phyloP scores from a whole-genome alignment of 768 basidiomycete genomes.

The Gymnopilus dilepis region DNA sequence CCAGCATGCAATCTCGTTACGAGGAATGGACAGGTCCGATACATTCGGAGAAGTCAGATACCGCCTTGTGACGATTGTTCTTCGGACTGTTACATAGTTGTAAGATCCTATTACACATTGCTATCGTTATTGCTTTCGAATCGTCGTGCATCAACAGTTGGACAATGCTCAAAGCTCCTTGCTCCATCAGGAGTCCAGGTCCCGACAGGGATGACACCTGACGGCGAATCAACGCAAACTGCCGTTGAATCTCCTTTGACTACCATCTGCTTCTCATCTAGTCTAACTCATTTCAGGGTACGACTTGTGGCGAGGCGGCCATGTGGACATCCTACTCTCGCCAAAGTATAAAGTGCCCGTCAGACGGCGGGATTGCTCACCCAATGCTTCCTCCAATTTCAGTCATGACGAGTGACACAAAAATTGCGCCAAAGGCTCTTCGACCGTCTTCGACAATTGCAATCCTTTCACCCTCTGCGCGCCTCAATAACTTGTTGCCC shows the following conservation, averaged over 20 bases:
- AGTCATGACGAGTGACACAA: neutral
- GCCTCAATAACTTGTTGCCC: conserved; percentile 2
- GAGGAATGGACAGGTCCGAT: conserved; percentile 1
- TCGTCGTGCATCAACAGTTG: neutral
- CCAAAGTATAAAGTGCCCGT: neutral
- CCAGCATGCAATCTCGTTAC: neutral
- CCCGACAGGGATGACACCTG: too few relatives aligned
- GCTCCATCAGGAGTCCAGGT: too few relatives aligned
- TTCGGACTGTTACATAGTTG: neutral
- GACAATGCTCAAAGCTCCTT: too few relatives aligned
- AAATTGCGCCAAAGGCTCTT: neutral
- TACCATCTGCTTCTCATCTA: too few relatives aligned
- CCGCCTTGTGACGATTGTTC: neutral
- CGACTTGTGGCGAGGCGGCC: neutral
- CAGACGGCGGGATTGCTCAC: neutral
- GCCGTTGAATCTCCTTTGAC: too few relatives aligned
- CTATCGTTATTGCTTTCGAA: neutral
- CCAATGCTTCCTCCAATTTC: neutral
- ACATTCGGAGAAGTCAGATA: conserved; percentile 3
- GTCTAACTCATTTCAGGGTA: too few relatives aligned
- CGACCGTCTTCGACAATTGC: neutral
- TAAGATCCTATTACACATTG: neutral
- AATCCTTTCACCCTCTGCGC: neutral
- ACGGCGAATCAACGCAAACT: too few relatives aligned
- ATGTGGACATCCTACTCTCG: neutral